Evolutionary conservation across 176 grass and related monocot genomes (phyloP).

Genomic region (Hordeum vulgare): MorexV3_pseudomolecules_assembly NC_058520.1:496651338-496651837

Average conservation of each 20-base stretch:
- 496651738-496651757: conserved; percentile 57
- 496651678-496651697: neutral
- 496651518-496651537: conserved; percentile 16
- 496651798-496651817: conserved; percentile 64
- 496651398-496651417: neutral
- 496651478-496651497: neutral
- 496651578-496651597: conserved; percentile 90
- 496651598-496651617: conserved; percentile 89
- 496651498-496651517: neutral
- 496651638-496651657: conserved; percentile 49
- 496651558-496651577: conserved; percentile 84
- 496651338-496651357: neutral
- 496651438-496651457: neutral
- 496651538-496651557: conserved; percentile 19
- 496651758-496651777: conserved; percentile 86
- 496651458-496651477: conserved; percentile 16
- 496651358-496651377: conserved; percentile 6
- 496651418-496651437: conserved; percentile 16
- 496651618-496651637: conserved; percentile 73
- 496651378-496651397: neutral
- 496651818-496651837: conserved; percentile 69
- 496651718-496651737: conserved; percentile 18
- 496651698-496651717: neutral
- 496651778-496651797: conserved; percentile 89
- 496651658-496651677: conserved; percentile 98